A percentile compares a stretch with the other conserved stretches of the same genome.
These are phyloP conservation scores for Sugiyamaella marilandica DNA, from an alignment of 805 yeast species.

Conservation along the genomic window DNA sequence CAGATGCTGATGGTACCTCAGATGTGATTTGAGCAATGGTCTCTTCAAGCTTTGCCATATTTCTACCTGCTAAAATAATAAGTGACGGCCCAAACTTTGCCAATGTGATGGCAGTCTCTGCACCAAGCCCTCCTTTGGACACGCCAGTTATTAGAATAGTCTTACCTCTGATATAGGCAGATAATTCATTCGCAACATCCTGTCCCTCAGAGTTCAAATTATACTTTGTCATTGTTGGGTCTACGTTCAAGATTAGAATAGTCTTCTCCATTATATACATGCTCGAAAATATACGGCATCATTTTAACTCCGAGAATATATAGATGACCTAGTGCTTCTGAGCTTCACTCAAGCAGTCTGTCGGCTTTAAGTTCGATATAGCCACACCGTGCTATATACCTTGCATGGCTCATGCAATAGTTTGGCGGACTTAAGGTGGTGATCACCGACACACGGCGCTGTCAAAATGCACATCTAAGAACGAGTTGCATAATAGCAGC, in stretches of 20 bases:
- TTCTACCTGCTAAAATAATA: slow-evolving; percentile 12
- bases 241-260: neutral
- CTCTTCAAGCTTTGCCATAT: slow-evolving; percentile 2
- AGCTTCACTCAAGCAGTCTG: too few species aligned
- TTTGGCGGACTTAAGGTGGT: too few species aligned
- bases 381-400: too few species aligned
- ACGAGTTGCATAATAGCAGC: too few species aligned
- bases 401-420: too few species aligned
- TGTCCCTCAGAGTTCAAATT: slow-evolving; percentile 5
- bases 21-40: slow-evolving; percentile 8
- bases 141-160: slow-evolving; percentile 13
- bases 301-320: neutral
- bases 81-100: slow-evolving; percentile 10
- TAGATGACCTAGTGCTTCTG: neutral
- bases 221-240: neutral
- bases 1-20: slow-evolving; percentile 5
- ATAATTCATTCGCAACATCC: slow-evolving; percentile 5
- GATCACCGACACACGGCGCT: too few species aligned
- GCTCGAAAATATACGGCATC: too few species aligned
- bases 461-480: too few species aligned
- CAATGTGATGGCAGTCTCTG: slow-evolving; percentile 11
- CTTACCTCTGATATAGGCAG: slow-evolving; percentile 10
- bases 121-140: slow-evolving; percentile 17
- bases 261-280: neutral
- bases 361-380: too few species aligned